Base-by-base conservation (phyloP, 495 filamentous ascomycete species). In the Trichoderma reesei region DNA sequence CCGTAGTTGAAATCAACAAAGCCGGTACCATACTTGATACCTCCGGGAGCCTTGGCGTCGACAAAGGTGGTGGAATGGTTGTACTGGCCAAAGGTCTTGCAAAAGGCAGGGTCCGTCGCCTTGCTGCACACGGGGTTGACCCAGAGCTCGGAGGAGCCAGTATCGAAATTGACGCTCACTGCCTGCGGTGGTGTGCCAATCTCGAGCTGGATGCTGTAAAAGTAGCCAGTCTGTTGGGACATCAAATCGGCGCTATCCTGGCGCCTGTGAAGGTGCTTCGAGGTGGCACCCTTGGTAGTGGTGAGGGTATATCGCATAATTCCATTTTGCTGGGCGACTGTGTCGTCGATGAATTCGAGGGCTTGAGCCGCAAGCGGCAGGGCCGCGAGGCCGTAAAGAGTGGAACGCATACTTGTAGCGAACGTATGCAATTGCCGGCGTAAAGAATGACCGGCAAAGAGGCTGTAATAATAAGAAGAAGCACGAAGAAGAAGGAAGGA, bases 131-230 rank as follows among this genome's bases (percentile, higher is more conserved):
- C 65, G 34, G 74, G 74, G 37, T 76, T 69, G 5, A 76, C 73
- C 76, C 76, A 78, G 2, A 76, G 66, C 66, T 78, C 76, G 51
- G 73, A 76, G 37, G 74, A 76, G 11, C 76, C 76, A 11, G 76
- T 78, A 44, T 78, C 76, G 56, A 78, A 64, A 20, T 73, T 67
- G 46, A 78, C 70, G 18, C 71, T 65, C 38, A 78, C 68, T 2
- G 69, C 65, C 62, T 78, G 76, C 11, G 63, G 63, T 11, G 69
- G 74, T 3, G 69, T 70, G 8, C 66, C 66, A 20, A 68, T 65
- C 36, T 65, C 48, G 41, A 68, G 61, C 65, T 61, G n/a, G 8
- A 48, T 48, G 42, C 39, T 62, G 61, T 62, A 34, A 44, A 44
- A 41, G 42, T 39, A 61, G 36, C 39, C 59, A 41, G 59, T 56